phyloP scores from a whole-genome alignment of 164 flowering plant species.

The Chloranthus sessilifolius region DNA sequence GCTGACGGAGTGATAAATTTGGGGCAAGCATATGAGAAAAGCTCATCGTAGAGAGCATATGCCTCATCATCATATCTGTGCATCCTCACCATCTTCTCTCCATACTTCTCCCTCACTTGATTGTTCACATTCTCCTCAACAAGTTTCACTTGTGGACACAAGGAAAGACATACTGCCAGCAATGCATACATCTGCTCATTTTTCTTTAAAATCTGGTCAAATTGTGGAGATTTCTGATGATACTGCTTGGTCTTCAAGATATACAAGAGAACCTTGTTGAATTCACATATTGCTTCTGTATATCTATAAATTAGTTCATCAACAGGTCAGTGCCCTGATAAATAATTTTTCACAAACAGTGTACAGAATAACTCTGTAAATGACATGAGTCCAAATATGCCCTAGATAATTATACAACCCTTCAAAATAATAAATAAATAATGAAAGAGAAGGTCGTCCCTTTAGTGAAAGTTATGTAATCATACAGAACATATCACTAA shows the following conservation, averaged over 20 bases:
- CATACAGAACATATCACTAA: no score
- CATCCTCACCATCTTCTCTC: conserved; percentile 95
- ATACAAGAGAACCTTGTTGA: conserved; percentile 82
- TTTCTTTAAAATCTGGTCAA: conserved; percentile 97
- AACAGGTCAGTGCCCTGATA: no score
- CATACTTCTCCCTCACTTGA: conserved; percentile 92
- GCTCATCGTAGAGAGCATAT: conserved; percentile 91
- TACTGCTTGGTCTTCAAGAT: conserved; percentile 89
- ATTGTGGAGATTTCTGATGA: conserved; percentile 95
- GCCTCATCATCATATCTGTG: conserved; percentile 94
- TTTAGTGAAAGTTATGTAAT: no score
- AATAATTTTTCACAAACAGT: no score
- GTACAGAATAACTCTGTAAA: no score
- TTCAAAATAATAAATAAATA: no score
- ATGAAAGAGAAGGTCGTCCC: no score
- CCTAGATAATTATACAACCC: no score
- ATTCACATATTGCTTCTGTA: conserved; percentile 84
- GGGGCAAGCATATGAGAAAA: conserved; percentile 98
- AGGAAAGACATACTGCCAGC: conserved; percentile 76
- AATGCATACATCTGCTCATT: conserved; percentile 99
- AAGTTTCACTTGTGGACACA: conserved; percentile 90
- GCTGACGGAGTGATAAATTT: conserved; percentile 96
- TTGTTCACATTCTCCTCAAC: conserved; percentile 87
- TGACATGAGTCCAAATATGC: no score
- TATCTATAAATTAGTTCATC: conserved; percentile 42